Percentiles rank a stretch among this genome's conserved stretches.
Evolutionary conservation across 2,329 filamentous ascomycete genomes (phyloP).

Genomic region (Teratosphaeria viscida): DNA sequence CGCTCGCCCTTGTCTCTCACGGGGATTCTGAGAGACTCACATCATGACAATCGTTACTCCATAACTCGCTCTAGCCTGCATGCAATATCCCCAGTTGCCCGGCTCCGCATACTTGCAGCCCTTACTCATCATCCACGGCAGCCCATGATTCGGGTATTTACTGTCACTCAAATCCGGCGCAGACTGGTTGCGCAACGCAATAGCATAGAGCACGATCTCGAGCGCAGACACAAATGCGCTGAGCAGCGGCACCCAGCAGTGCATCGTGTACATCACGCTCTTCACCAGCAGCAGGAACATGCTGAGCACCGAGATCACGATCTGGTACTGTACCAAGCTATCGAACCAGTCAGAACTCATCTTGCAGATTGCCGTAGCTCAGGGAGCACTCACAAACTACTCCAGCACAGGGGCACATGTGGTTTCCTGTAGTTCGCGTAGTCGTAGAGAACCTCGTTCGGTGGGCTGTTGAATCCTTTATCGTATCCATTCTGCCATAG

Average conservation of each 20-base stretch:
- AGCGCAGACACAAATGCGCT: constrained; percentile 48
- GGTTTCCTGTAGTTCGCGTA: constrained; percentile 60
- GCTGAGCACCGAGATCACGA: constrained; percentile 63
- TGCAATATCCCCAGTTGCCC: constrained; percentile 48
- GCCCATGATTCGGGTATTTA: constrained; percentile 48
- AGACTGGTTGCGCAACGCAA: constrained; percentile 60
- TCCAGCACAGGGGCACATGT: constrained; percentile 61
- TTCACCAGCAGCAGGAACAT: constrained; percentile 68
- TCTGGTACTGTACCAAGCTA: constrained; percentile 65
- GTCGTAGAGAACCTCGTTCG: constrained; percentile 58
- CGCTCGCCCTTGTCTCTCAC: constrained; percentile 3
- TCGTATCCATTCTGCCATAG: constrained; percentile 64
- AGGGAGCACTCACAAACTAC: constrained; percentile 47
- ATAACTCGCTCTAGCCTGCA: constrained; percentile 57
- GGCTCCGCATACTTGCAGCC: constrained; percentile 45
- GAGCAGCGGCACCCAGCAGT: constrained; percentile 58
- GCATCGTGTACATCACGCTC: constrained; percentile 58
- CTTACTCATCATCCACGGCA: constrained; percentile 66
- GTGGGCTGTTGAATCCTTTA: constrained; percentile 64
- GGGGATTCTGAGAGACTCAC: constrained; percentile 38
- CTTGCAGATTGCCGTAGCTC: neutral
- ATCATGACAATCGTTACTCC: constrained; percentile 56
- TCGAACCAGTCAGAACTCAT: neutral
- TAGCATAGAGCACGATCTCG: constrained; percentile 52
- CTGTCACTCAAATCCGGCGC: constrained; percentile 63